Evolutionary conservation across 179 eudicot genomes (phyloP), one percentile per base, ranked within the genome.

Genomic region (Vitellaria paradoxa): DNA sequence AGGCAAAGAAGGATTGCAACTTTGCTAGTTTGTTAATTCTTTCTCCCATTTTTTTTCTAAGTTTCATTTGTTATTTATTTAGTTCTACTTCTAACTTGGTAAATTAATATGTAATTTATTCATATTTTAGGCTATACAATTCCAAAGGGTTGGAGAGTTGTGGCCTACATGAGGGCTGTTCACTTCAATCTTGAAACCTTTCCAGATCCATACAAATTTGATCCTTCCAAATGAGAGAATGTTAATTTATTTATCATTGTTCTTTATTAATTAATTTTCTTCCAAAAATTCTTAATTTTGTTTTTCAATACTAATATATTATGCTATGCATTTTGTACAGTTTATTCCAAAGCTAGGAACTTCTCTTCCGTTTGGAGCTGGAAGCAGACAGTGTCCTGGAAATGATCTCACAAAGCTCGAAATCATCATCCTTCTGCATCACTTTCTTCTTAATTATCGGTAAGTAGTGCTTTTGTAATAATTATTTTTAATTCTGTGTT

Each of bases 101-200:
- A 63, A 14, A 23, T 9, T 17, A 20, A 40, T 45, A 47, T 53
- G 5, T 9, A 21, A 62, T 9, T n/a, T 21, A 61, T 9, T 15
- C 6, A 30, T 61, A 2, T 62, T 71, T 74, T 17, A 88, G 93
- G 91, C 70, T 87, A 80, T 68, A 76, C 12, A 0, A 83, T 88
- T 53, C 93, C 93, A 0, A 86, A 88, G 57, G 91, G 91, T 40
- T 89, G 93, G 93, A 86, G 85, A 78, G 81, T 88, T 56, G 40
- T 89, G 77, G 55, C 81, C 4, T 87, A 89, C 91, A 73, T 88
- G 2, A 84, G 91, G 75, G 81, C 84, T 78, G 81, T 89, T 47
- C 89, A 89, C 65, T 49, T 83, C 12, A 79, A 88, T 77, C 77
- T 84, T 21, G 82, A 86, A 17, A 77, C 73, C 60, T 88, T 80